These are phyloP conservation scores for Lipomyces sp. DNA, from an alignment of 805 yeast species.

Conservation along the genomic window DNA sequence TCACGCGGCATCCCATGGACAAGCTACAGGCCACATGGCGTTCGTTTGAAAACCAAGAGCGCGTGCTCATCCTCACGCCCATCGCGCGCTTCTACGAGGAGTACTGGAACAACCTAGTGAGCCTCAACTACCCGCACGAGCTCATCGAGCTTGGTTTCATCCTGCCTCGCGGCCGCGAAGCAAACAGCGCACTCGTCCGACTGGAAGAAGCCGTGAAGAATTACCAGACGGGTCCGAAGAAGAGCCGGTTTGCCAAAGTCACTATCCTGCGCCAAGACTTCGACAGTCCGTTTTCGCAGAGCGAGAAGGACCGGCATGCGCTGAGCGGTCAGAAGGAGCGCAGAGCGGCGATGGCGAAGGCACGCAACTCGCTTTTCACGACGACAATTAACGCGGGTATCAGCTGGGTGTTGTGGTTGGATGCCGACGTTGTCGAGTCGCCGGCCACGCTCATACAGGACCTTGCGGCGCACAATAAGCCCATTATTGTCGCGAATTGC, in stretches of 20 bases:
- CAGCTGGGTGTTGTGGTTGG: conserved; percentile 96
- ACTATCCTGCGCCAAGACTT: conserved; percentile 91
- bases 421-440: conserved; percentile 89
- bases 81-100: conserved; percentile 79
- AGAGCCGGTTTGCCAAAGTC: conserved; percentile 73
- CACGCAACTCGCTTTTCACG: conserved; percentile 86
- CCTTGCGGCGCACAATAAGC: conserved; percentile 76
- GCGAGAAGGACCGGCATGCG: conserved; percentile 77
- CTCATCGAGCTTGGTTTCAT: conserved; percentile 87
- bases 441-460: conserved; percentile 83
- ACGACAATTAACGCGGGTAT: conserved; percentile 86
- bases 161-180: conserved; percentile 76
- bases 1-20: conserved; percentile 73
- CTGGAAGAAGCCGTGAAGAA: conserved; percentile 73
- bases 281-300: conserved; percentile 62
- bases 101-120: conserved; percentile 82
- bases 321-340: conserved; percentile 80
- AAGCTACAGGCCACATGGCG: conserved; percentile 65
- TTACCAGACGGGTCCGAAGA: conserved; percentile 61
- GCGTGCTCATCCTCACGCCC: conserved; percentile 83
- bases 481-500: conserved; percentile 88
- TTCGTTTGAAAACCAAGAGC: conserved; percentile 73
- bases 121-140: conserved; percentile 76
- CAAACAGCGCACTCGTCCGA: conserved; percentile 69
- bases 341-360: conserved; percentile 86